These are phyloP conservation scores for Kazachstania kunashirensis DNA, from an alignment of 805 yeast genomes.

Conservation along the genomic window DNA sequence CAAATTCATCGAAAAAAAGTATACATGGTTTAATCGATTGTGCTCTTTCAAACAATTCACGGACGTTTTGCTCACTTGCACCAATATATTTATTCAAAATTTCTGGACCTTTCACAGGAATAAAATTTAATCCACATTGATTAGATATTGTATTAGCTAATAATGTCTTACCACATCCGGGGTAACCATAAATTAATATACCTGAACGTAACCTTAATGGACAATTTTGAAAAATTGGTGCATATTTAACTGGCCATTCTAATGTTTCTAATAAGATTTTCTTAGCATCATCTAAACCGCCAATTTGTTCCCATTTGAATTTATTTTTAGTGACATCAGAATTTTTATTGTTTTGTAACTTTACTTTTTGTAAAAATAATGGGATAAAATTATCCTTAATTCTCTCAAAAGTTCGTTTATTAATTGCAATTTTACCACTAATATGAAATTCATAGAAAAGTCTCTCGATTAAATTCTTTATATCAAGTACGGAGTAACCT, in stretches of 20 bases:
- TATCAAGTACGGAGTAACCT: slow-evolving; percentile 80
- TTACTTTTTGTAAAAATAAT: slow-evolving; percentile 75
- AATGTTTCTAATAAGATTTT: slow-evolving; percentile 70
- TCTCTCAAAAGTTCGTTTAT: slow-evolving; percentile 31
- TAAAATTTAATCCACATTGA: slow-evolving; percentile 88
- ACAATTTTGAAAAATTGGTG: slow-evolving; percentile 85
- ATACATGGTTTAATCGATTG: slow-evolving; percentile 92
- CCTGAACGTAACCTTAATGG: slow-evolving; percentile 87
- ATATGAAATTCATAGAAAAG: slow-evolving; percentile 41
- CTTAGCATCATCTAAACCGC: slow-evolving; percentile 76
- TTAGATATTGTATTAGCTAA: slow-evolving; percentile 89
- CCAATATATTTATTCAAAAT: slow-evolving; percentile 92
- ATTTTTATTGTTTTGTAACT: slow-evolving; percentile 48
- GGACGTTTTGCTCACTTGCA: slow-evolving; percentile 89
- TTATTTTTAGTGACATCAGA: slow-evolving; percentile 3
- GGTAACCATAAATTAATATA: slow-evolving; percentile 82
- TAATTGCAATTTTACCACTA: background rate
- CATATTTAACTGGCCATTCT: slow-evolving; percentile 96
- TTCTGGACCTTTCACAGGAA: slow-evolving; percentile 92
- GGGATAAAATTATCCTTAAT: slow-evolving; percentile 70
- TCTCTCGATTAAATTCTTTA: slow-evolving; percentile 62
- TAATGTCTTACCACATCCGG: slow-evolving; percentile 95
- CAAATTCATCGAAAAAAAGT: slow-evolving; percentile 89
- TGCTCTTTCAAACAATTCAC: slow-evolving; percentile 90
- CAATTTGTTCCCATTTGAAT: slow-evolving; percentile 78